Conservation (phyloP, 257 asterid species). For the Solanum acaule region DNA sequence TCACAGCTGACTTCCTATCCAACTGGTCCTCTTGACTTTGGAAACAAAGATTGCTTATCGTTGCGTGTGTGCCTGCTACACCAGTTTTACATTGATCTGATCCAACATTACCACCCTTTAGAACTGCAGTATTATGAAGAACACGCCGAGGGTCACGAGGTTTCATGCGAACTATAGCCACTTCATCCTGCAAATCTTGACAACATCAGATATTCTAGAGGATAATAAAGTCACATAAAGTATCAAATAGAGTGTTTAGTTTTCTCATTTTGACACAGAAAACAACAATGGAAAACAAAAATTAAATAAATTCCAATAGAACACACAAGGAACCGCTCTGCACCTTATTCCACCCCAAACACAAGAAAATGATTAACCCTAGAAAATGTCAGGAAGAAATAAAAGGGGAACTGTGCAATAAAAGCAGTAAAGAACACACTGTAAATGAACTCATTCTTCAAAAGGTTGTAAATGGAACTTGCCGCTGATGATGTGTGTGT, state of each 20-base stretch:
- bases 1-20: conserved; percentile 29
- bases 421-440: neutral
- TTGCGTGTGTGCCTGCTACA: conserved; percentile 25
- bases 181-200: conserved; percentile 57
- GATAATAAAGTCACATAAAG: neutral
- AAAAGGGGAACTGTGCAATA: neutral
- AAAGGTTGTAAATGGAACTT: conserved; percentile 15
- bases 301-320: neutral
- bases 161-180: conserved; percentile 75
- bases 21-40: conserved; percentile 42
- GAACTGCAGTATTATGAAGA: conserved; percentile 48
- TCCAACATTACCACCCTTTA: conserved; percentile 27
- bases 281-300: neutral
- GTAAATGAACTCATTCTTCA: neutral
- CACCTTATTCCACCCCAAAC: neutral
- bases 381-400: neutral
- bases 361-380: neutral
- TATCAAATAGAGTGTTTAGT: neutral
- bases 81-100: conserved; percentile 39
- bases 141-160: conserved; percentile 96
- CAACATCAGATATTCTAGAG: conserved; percentile 1
- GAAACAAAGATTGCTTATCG: conserved; percentile 18
- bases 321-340: neutral
- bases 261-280: neutral
- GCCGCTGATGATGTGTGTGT: conserved; percentile 41